Conservation (phyloP, 73 alveolate species). For the Paramecium sexaurelia region DNA sequence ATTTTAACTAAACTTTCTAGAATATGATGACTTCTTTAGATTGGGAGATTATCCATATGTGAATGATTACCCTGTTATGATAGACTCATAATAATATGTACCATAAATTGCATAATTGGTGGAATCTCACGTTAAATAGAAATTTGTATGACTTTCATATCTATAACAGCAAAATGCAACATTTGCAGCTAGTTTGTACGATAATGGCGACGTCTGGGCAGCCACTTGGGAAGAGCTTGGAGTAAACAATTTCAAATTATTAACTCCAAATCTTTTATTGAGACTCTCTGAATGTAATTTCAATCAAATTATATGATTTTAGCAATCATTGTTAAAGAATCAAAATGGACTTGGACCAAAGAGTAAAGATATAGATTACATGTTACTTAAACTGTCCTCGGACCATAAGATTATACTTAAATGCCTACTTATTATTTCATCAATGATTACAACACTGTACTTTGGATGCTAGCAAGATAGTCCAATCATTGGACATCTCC, state of each 20-base stretch:
- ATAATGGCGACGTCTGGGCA: not conserved
- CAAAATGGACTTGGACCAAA: conserved; percentile 52
- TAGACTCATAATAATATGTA: not conserved
- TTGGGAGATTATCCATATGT: conserved; percentile 53
- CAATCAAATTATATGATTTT: not conserved
- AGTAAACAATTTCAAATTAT: not conserved
- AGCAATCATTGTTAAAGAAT: conserved; percentile 43
- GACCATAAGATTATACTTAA: not conserved
- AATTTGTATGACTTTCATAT: not conserved
- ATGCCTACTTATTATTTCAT: not conserved
- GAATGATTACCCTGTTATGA: not conserved
- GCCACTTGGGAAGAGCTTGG: conserved; percentile 44
- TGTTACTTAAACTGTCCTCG: not conserved
- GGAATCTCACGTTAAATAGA: conserved; percentile 18
- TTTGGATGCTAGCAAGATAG: conserved; percentile 28
- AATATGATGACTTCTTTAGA: conserved; percentile 47
- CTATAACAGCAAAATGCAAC: not conserved
- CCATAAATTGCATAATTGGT: not conserved
- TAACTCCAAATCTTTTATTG: not conserved
- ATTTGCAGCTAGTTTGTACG: not conserved
- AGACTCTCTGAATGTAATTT: not conserved
- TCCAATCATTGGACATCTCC: conserved; percentile 17
- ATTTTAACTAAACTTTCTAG: not conserved
- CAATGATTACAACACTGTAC: not conserved
- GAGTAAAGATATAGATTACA: conserved; percentile 50